Base-by-base conservation (phyloP, 257 asterid species). In the Solanum arcanum region DNA sequence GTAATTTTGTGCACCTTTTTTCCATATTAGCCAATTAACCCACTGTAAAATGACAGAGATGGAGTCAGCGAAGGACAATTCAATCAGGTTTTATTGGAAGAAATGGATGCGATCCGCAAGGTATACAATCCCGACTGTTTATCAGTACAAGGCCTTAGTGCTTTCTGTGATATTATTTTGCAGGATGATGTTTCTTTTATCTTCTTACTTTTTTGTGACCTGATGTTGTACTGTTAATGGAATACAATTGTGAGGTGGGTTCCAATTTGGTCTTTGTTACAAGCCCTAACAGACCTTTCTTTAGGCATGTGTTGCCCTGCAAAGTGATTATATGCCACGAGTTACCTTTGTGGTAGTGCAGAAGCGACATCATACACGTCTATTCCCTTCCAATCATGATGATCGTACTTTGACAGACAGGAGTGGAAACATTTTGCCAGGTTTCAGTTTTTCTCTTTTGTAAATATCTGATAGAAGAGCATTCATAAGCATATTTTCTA, bases 61-160 rank as follows among this genome's bases (percentile, higher is more conserved):
- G 99, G 99, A 23, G 98, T 97, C 0, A 92, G 97, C 33, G 99
- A 95, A 69, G 98, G 99, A 0, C 99, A 97, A 29, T 95, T 97
- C 68, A 91, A 35, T n/a, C 95, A 95, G 85, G 99, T 97, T 72
- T 92, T 97, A 56, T 76, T 91, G 3, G 31, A 93, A 41, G 98
- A 97, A 87, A 85, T 97, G 76, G 94, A 91, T 41, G 95, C 98
- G 0, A 95, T 95, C 1, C 87, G 98, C 33, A 89, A 91, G 97
- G 98, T 94, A 91, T 42, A 6, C 47, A 44, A 11, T 81, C 31
- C 42, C 25, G 31, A 62, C 9, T 18, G 35, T 64, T 66, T 16
- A 27, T 3, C 41, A 70, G 23, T 9, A 37, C 33, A 47, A 39
- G 46, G 66, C 66, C 18, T 20, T 49, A 29, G 46, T 81, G 85